Evolutionary conservation across 2,329 filamentous ascomycete species (phyloP), one percentile per base, ranked within the genome.

Genomic region (Curvularia verruculosa): DNA sequence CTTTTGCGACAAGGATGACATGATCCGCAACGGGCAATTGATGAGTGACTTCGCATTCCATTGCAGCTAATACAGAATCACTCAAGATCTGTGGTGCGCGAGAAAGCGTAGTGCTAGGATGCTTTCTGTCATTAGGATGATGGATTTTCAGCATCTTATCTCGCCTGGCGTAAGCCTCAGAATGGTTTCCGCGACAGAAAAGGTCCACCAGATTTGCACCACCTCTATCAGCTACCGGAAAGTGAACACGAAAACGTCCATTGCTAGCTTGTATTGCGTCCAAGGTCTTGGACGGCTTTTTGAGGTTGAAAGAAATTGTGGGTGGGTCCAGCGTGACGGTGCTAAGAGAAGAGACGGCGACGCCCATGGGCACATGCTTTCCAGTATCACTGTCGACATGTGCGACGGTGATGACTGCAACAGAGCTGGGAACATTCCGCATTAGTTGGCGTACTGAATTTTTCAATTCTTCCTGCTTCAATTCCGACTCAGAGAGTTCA

Each of bases 251-350:
- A 59, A 88, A 83, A 18, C 45, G 61, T 9, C 69, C 67, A 0
- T 75, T 66, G 3, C 74, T 69, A 3, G 64, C 65, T 0, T 80
- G 81, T 19, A 88, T 82, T 6, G 83, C 83, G 51, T 81, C 77
- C 46, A 85, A 79, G 0, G 85, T 87, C 36, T 81, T 77, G 1
- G 85, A 87, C 1, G 84, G 83, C 1, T 79, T 64, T 49, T 81
- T 82, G 54, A 88, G 79, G 59, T 88, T 88, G 79, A 88, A 88
- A 1, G 84, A 85, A 24, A 88, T 77, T n/a, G 84, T 78, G 0
- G 85, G 84, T 1, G 86, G 85, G 28, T 78, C 68, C 3, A 88
- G 74, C 0, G 84, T 82, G 13, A 88, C 83, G 3, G 84, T 85
- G 58, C 77, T 86, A 72, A 88, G 83, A 1, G 85, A 87, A 3